Base-by-base conservation (phyloP, 106 monocot species). In the Chionographis japonica region DNA sequence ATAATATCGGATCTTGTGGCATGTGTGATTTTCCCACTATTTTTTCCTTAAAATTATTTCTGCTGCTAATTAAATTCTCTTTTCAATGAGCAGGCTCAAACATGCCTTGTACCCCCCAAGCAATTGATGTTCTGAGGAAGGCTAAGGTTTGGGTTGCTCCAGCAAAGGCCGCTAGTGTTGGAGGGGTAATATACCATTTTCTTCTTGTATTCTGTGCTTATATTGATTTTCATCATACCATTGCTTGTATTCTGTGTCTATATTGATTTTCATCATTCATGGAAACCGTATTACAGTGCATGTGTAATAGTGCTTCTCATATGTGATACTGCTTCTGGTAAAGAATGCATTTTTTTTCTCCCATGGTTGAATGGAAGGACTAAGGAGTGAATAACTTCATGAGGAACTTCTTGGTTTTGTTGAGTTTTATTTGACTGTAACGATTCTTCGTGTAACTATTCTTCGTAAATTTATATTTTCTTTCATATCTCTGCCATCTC, bases 51-150 rank as follows among this genome's bases (percentile, higher is more conserved):
- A 6, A 46, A 14, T 54, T 58, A 13, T 18, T 37, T 74, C 35
- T 20, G 35, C 15, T 58, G 5, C 58, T 6, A 3, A 18, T 66
- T 37, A 51, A 42, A 15, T 79, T n/a, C 15, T 75, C 18, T 18
- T 67, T 54, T 40, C 17, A 36, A 41, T 64, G 38, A 55, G 10
- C 69, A 98, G 98, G 98, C 77, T 92, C 93, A 69, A 93, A 81
- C 75, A 98, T 98, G 98, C 86, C 98, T 41, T 93, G 98, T 69
- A 93, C 93, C 3, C 78, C 87, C 27, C 93, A 98, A 79, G 98
- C 98, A 72, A 59, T 93, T 67, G 98, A 98, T 79, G 79, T 98
- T 51, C 66, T 98, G 4, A 85, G 85, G 76, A 98, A 90, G 71
- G 90, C 81, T 13, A 90, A 90, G 81, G 78, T 98, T 61, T 35